Conservation (phyloP, 129 eudicot genomes). For the Flaveria linearis region DNA sequence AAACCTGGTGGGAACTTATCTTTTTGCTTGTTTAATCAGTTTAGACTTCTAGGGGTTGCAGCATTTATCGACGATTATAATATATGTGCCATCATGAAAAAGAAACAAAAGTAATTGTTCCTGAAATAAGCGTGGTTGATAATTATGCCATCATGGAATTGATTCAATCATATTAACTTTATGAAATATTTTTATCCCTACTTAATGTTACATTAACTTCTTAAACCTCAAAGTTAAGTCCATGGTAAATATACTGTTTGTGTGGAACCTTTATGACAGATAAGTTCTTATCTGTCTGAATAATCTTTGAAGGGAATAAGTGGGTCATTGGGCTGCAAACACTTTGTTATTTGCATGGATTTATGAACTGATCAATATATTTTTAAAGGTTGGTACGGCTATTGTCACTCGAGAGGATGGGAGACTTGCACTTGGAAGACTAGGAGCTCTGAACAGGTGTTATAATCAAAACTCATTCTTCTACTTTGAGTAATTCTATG, state of each 20-base stretch:
- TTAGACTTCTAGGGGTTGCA: slow-evolving; percentile 2
- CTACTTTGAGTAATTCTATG: too few relatives aligned
- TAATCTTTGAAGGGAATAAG: slow-evolving; percentile 2
- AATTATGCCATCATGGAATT: not conserved
- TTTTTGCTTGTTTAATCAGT: too few relatives aligned
- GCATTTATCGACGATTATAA: not conserved
- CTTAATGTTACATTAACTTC: not conserved
- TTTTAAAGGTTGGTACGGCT: slow-evolving; percentile 64
- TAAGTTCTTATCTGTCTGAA: not conserved
- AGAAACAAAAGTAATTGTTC: not conserved
- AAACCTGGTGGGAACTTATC: too few relatives aligned
- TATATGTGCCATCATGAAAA: not conserved
- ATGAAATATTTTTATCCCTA: not conserved
- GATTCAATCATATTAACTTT: not conserved
- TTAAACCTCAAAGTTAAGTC: not conserved
- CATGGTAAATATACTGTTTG: slow-evolving; percentile 8
- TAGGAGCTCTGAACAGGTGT: slow-evolving; percentile 98
- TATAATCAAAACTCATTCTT: too few relatives aligned
- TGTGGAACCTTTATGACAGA: slow-evolving; percentile 8
- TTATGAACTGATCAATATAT: slow-evolving; percentile 5
- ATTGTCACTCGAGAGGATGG: slow-evolving; percentile 47
- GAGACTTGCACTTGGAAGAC: slow-evolving; percentile 91
- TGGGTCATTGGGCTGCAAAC: not conserved
- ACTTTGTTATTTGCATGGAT: slow-evolving; percentile 2
- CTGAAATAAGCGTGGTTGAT: not conserved